A percentile compares a stretch with the other conserved stretches of the same genome.
phyloP scores from a whole-genome alignment of 192 early-diverging fungal genomes.

The Paraglomus occultum region DNA sequence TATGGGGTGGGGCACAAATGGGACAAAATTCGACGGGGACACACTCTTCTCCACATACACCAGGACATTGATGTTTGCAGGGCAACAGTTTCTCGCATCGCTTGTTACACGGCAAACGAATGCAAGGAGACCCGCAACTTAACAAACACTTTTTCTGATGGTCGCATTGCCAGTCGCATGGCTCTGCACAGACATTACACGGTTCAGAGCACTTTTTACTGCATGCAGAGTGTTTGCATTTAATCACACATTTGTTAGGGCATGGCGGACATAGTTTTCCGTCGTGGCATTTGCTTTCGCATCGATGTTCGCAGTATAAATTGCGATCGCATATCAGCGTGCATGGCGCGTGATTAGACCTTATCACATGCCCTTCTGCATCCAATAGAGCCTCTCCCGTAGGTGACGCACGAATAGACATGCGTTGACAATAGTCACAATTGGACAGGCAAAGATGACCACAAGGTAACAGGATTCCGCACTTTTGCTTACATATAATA shows the following conservation, averaged over 20 bases:
- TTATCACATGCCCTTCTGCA: neutral
- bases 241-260: slow-evolving; percentile 34
- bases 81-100: slow-evolving; percentile 43
- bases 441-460: slow-evolving; percentile 38
- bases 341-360: slow-evolving; percentile 32
- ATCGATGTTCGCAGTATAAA: slow-evolving; percentile 40
- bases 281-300: slow-evolving; percentile 12
- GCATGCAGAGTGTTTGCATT: slow-evolving; percentile 46
- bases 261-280: slow-evolving; percentile 38
- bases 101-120: slow-evolving; percentile 54
- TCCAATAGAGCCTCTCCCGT: neutral
- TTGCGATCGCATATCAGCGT: slow-evolving; percentile 33
- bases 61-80: slow-evolving; percentile 53
- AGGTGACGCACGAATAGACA: neutral
- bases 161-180: slow-evolving; percentile 51
- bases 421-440: slow-evolving; percentile 42
- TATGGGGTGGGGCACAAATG: slow-evolving; percentile 32
- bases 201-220: slow-evolving; percentile 33
- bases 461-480: slow-evolving; percentile 33
- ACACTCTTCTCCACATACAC: slow-evolving; percentile 48
- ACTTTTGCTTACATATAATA: slow-evolving; percentile 32
- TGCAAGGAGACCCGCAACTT: slow-evolving; percentile 56
- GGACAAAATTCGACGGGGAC: slow-evolving; percentile 33
- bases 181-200: slow-evolving; percentile 46
- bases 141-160: slow-evolving; percentile 48